Conservation (phyloP, 2,329 filamentous ascomycete species). For the Paracoccidioides lutzii region DNA sequence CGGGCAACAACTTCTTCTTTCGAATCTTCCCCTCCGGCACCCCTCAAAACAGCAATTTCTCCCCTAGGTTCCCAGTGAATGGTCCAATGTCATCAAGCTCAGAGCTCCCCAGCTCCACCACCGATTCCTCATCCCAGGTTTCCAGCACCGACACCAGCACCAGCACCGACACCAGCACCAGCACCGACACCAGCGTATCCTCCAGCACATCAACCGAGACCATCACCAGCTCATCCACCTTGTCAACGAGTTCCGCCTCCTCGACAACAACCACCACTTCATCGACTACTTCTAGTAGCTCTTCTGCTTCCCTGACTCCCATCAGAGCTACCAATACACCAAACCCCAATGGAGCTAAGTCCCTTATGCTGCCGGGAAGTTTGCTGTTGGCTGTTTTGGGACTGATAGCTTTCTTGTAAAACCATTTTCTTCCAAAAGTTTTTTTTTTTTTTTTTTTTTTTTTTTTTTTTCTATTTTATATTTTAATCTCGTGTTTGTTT, state of each 20-base stretch:
- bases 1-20: slow-evolving; percentile 39
- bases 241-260: background rate
- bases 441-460: background rate
- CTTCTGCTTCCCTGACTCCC: background rate
- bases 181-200: slow-evolving; percentile 14
- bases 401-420: slow-evolving; percentile 11
- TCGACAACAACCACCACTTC: background rate
- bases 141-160: slow-evolving; percentile 5
- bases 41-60: slow-evolving; percentile 37
- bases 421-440: too few species aligned
- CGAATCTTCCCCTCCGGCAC: slow-evolving; percentile 40
- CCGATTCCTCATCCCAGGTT: slow-evolving; percentile 10
- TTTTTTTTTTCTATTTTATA: background rate
- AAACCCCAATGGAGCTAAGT: slow-evolving; percentile 9
- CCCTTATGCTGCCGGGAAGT: slow-evolving; percentile 7
- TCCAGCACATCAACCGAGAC: slow-evolving; percentile 11
- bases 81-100: slow-evolving; percentile 30
- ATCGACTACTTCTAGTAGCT: background rate
- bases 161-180: slow-evolving; percentile 11
- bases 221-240: background rate
- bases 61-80: slow-evolving; percentile 38
- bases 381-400: slow-evolving; percentile 8
- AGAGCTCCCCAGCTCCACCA: slow-evolving; percentile 12
- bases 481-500: too few species aligned
- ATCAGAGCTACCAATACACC: slow-evolving; percentile 1